These are phyloP conservation scores for Paramecium sonneborni DNA, from an alignment of 73 alveolate genomes.

Conservation along the genomic window DNA sequence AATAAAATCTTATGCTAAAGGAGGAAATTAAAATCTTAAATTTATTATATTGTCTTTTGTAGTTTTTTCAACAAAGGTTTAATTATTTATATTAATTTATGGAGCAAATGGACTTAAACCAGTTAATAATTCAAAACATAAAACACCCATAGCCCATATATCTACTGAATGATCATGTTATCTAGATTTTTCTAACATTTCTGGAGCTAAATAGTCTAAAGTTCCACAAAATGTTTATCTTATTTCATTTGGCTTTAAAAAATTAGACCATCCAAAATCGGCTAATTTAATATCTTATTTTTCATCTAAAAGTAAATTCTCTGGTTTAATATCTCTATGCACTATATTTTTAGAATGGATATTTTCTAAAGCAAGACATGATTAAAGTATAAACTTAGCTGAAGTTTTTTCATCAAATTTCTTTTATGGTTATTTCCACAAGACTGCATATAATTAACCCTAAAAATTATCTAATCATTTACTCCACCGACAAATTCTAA, in stretches of 20 bases:
- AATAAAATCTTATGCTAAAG: slow-evolving; percentile 38
- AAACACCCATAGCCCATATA: slow-evolving; percentile 89
- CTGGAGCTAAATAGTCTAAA: slow-evolving; percentile 93
- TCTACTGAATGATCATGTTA: slow-evolving; percentile 89
- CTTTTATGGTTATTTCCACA: slow-evolving; percentile 62
- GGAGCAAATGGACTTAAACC: slow-evolving; percentile 84
- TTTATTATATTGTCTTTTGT: slow-evolving; percentile 35
- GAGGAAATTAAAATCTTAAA: slow-evolving; percentile 6
- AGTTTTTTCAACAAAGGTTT: slow-evolving; percentile 47
- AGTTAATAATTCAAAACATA: slow-evolving; percentile 80
- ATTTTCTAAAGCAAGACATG: slow-evolving; percentile 6
- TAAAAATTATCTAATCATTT: background rate
- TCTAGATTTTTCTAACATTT: slow-evolving; percentile 13
- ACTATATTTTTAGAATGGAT: slow-evolving; percentile 43
- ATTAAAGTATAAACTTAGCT: slow-evolving; percentile 38
- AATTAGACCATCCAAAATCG: slow-evolving; percentile 96
- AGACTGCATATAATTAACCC: slow-evolving; percentile 57
- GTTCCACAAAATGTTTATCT: slow-evolving; percentile 97
- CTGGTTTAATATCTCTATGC: slow-evolving; percentile 84
- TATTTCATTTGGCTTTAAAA: slow-evolving; percentile 66
- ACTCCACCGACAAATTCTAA: slow-evolving; percentile 79
- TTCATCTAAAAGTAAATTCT: slow-evolving; percentile 84
- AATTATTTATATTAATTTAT: slow-evolving; percentile 34
- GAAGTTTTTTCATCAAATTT: slow-evolving; percentile 52
- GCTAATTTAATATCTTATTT: slow-evolving; percentile 85